Evolutionary conservation across 1,284 basidiomycete species (phyloP), one percentile per base, ranked within the genome.

Genomic region (Heterobasidion irregulare): DNA sequence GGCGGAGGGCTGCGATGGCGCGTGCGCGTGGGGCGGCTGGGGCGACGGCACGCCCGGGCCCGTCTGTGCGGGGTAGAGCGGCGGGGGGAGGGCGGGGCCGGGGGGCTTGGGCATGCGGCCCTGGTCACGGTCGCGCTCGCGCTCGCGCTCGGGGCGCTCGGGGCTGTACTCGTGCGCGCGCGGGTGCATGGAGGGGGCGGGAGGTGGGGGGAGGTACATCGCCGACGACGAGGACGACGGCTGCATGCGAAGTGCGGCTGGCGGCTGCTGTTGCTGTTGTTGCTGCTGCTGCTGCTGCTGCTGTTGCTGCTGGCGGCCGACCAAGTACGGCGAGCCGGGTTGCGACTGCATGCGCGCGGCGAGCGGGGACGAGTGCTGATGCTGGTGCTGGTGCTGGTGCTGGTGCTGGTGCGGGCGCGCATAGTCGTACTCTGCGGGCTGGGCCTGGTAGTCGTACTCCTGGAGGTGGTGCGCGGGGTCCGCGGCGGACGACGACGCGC

Each of bases 31-130:
- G 54, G 62, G 41, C 54, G 62, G 4, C 59, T 47, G 9, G 57
- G 56, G 46, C 58, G 61, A 57, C 13, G 59, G 59, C 35, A 64
- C 54, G 15, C 63, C 59, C 26, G 68, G 64, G 36, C 61, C 59
- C 35, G 65, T 62, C 19, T 62, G 61, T 19, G 65, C 62, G 0
- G 66, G 65, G 53, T 58, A 64, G 2, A 65, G 54, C 1, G 65
- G 65, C 45, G 64, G 61, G 38, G 58, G n/a, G n/a, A n/a, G n/a
- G n/a, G n/a, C 58, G 12, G 62, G 61, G 38, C 61, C 61, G 45
- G 43, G 59, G 32, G 44, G 18, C 16, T 55, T 60, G 53, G 54
- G 50, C 48, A 26, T 47, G 38, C 26, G 26, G 3, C 26, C 26
- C 26, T n/a, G n/a, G n/a, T n/a, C n/a, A n/a, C n/a, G 26, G 26